Conservation (phyloP, 202 grass and related monocot species). For the Brachypodium distachyon region DNA sequence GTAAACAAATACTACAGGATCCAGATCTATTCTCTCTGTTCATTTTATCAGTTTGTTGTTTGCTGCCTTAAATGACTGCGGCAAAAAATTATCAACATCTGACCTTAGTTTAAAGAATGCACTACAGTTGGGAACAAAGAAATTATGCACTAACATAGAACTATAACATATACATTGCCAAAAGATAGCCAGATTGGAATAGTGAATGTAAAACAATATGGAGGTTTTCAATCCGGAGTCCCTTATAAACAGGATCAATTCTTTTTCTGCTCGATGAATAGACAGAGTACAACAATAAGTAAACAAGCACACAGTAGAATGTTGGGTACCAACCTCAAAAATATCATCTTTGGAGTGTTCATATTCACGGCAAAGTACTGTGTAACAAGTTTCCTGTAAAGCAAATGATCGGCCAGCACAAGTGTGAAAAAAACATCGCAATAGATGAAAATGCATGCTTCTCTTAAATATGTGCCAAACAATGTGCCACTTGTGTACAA, state of each 20-base stretch:
- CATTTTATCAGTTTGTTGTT: background rate
- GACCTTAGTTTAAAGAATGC: background rate
- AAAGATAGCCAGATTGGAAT: background rate
- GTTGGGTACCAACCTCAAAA: slow-evolving; percentile 53
- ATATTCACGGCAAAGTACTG: slow-evolving; percentile 60
- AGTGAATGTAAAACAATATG: background rate
- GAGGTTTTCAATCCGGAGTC: no score
- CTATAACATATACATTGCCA: background rate
- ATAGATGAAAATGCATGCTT: slow-evolving; percentile 1
- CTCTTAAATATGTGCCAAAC: background rate
- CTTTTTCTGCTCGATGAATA: no score
- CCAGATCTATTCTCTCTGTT: background rate
- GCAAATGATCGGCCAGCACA: slow-evolving; percentile 15
- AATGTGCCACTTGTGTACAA: background rate
- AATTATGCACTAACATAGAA: background rate
- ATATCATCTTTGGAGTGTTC: slow-evolving; percentile 83
- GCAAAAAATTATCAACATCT: background rate
- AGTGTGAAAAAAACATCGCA: background rate
- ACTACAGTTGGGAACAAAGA: background rate
- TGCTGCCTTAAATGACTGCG: background rate
- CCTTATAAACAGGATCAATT: no score
- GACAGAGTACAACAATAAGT: no score
- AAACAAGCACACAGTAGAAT: background rate
- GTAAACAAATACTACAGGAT: background rate
- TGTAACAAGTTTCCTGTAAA: slow-evolving; percentile 78